Base-by-base conservation (phyloP, 163 green algal genomes). In the Scenedesmus sp. region DNA sequence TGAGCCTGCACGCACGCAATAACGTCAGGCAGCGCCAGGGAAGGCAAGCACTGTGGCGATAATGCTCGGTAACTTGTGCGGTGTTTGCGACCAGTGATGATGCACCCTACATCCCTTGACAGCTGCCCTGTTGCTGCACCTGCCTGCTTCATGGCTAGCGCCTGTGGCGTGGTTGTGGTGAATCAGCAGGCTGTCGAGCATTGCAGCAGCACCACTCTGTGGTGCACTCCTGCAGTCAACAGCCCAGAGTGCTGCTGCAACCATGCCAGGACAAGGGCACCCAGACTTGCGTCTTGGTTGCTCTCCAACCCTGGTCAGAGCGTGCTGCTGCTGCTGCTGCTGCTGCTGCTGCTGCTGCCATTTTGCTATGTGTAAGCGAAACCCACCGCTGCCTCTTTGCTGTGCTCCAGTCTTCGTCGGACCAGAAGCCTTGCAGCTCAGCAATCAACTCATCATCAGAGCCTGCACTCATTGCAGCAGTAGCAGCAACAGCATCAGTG, bases 371-470 rank as follows among this genome's bases (percentile, higher is more conserved):
- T 37, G 65, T 37, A 40, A 76, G 65, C 5, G n/a, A n/a, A n/a
- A 26, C 42, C 20, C 18, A 42, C 30, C 44, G 82, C 24, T 13
- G 30, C 82, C 9, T 35, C 35, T 59, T 86, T 80, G 40, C 35
- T 26, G 26, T 79, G n/a, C 89, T 86, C 37, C 92, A 93, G 44
- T 93, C 88, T 1, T 92, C 88, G 68, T 94, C 94, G 16, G 93
- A 96, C 94, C 96, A 97, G 49, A 97, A 97, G 37, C 93, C 92
- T n/a, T 91, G 86, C 56, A 97, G 89, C 81, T 94, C 87, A 37
- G 91, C 91, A 83, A 93, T 91, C 72, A 93, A n/a, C 9, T 95
- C 94, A 30, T 94, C 80, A 22, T 92, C 86, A 7, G 61, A 65
- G 15, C 44, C 89, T 92, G 83, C 5, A 37, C 42, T 5, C 40